These are phyloP conservation scores for Boletus coccyginus DNA, from an alignment of 768 basidiomycete species.

Conservation along the genomic window DNA sequence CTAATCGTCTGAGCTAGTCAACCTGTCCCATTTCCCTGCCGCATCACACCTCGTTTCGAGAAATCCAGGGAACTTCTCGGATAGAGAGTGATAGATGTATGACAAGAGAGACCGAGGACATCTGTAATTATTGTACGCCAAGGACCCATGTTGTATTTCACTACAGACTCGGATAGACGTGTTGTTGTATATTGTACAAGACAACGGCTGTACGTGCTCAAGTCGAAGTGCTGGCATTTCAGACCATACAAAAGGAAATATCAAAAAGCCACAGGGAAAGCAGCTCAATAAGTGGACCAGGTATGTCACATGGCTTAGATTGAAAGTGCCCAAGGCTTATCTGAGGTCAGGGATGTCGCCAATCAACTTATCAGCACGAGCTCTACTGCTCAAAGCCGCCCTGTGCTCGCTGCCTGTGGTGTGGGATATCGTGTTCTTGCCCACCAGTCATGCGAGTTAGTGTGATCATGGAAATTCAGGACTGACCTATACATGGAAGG, in stretches of 20 bases:
- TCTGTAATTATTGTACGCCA: not conserved
- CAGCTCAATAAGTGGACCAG: not conserved
- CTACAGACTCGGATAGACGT: not conserved
- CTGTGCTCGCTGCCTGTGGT: too few species aligned
- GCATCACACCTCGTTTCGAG: conserved; percentile 19
- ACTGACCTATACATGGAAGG: too few species aligned
- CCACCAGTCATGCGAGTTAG: too few species aligned
- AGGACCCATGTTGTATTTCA: not conserved
- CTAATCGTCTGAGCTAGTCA: conserved; percentile 3
- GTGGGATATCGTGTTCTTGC: too few species aligned
- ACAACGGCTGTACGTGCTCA: not conserved
- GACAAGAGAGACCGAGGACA: not conserved
- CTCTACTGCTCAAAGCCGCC: not conserved
- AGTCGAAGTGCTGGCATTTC: not conserved
- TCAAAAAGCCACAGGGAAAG: not conserved
- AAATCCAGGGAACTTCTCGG: not conserved
- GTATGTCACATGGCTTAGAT: not conserved
- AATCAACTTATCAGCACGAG: not conserved
- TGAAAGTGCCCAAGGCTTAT: not conserved
- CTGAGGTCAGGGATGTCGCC: not conserved
- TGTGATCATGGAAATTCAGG: too few species aligned
- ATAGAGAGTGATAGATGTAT: not conserved
- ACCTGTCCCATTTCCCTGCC: conserved; percentile 16
- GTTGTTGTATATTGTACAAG: not conserved
- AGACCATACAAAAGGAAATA: too few species aligned